These are phyloP conservation scores for Mycena kentingensis DNA, from an alignment of 768 basidiomycete genomes.

Conservation along the genomic window DNA sequence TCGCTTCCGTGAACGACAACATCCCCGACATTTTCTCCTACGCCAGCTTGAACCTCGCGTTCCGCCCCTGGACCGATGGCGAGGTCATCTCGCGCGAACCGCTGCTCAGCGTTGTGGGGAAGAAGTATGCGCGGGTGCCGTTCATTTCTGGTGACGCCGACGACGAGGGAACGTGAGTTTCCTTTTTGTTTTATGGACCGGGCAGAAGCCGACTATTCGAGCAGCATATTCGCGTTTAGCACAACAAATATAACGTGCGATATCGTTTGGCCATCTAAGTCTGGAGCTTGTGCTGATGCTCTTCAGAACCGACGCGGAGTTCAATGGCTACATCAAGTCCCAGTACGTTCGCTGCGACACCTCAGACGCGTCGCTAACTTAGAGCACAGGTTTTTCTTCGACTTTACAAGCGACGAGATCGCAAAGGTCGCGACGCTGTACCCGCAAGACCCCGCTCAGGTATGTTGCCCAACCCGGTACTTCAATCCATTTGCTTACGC, in stretches of 20 bases:
- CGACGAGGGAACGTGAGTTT: constrained; percentile 43
- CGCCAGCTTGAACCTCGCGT: constrained; percentile 33
- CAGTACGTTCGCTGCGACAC: neutral
- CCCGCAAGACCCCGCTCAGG: constrained; percentile 13
- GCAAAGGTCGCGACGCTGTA: constrained; percentile 6
- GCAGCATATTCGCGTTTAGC: constrained; percentile 25
- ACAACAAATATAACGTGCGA: constrained; percentile 19
- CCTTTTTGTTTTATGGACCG: neutral
- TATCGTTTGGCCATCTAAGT: too few relatives aligned
- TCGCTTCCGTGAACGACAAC: constrained; percentile 34
- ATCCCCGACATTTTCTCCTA: constrained; percentile 35
- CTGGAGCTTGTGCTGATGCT: too few relatives aligned
- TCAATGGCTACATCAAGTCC: constrained; percentile 8
- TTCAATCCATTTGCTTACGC: neutral
- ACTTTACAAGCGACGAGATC: constrained; percentile 3
- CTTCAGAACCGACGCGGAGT: too few relatives aligned
- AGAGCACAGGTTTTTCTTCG: constrained; percentile 2
- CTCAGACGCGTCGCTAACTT: neutral
- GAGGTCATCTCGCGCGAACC: constrained; percentile 38
- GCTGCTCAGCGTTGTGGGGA: constrained; percentile 32
- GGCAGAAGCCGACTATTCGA: neutral
- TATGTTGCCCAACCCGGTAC: neutral
- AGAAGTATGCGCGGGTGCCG: constrained; percentile 34
- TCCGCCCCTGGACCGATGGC: constrained; percentile 42
- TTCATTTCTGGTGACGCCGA: constrained; percentile 39